A percentile compares a stretch with the other conserved stretches of the same genome.
phyloP scores from a whole-genome alignment of 2,329 filamentous ascomycete genomes.

The Fusarium sublunatum region DNA sequence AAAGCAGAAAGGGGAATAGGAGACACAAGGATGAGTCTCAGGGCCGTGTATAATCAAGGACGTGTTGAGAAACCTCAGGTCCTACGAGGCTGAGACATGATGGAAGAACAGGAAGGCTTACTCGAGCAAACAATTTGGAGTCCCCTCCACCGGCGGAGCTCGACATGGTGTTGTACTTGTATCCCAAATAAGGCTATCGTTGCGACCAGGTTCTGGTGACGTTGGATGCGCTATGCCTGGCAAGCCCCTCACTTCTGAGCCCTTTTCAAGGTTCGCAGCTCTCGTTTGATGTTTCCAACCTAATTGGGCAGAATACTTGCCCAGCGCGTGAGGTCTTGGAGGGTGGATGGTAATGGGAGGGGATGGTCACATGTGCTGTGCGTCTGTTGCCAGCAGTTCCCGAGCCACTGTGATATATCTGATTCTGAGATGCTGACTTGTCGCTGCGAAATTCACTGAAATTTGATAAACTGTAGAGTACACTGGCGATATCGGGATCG shows the following conservation, averaged over 20 bases:
- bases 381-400: conserved; percentile 33
- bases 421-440: conserved; percentile 26
- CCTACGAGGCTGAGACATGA: conserved; percentile 33
- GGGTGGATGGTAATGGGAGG: conserved; percentile 43
- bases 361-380: conserved; percentile 47
- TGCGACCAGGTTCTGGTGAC: conserved; percentile 30
- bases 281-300: conserved; percentile 28
- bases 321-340: conserved; percentile 38
- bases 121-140: conserved; percentile 99
- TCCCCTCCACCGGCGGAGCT: conserved; percentile 78
- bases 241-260: conserved; percentile 44
- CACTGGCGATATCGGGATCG: conserved; percentile 5
- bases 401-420: conserved; percentile 37
- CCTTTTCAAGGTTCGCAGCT: conserved; percentile 26
- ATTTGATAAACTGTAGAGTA: conserved; percentile 1
- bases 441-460: conserved; percentile 12
- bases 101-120: conserved; percentile 60
- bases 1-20: conserved; percentile 3
- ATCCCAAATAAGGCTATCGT: conserved; percentile 37
- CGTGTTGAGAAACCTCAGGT: conserved; percentile 23
- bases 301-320: conserved; percentile 44
- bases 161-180: conserved; percentile 61
- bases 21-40: conserved; percentile 17
- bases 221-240: conserved; percentile 33
- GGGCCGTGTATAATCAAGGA: conserved; percentile 10